Evolutionary conservation across 2,329 filamentous ascomycete species (phyloP).

Genomic region (Acrodontium crateriforme): DNA sequence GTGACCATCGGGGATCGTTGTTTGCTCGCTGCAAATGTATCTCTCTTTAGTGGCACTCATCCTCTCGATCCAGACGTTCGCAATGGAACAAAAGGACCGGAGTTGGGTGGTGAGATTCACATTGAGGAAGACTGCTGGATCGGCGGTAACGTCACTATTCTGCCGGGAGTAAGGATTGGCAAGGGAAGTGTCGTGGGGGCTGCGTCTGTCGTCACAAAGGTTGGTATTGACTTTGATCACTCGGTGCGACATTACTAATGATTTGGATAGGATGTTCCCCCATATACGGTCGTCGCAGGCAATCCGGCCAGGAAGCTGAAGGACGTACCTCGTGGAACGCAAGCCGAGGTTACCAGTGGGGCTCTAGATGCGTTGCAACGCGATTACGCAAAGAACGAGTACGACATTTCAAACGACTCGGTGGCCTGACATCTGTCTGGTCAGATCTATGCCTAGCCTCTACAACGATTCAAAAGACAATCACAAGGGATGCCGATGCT

Average conservation of each 20-base stretch:
- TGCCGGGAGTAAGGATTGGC: conserved; percentile 68
- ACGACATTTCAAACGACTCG: no score
- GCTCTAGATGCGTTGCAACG: conserved; percentile 13
- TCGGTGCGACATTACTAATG: conserved; percentile 3
- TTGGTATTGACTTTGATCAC: conserved; percentile 9
- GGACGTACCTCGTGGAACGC: conserved; percentile 16
- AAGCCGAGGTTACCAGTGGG: conserved; percentile 16
- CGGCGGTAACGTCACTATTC: conserved; percentile 54
- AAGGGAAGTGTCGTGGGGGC: conserved; percentile 62
- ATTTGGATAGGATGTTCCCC: conserved; percentile 39
- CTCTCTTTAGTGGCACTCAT: conserved; percentile 61
- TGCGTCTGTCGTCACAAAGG: conserved; percentile 70
- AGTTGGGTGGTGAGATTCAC: conserved; percentile 56
- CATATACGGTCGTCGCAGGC: conserved; percentile 49
- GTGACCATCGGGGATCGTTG: conserved; percentile 66
- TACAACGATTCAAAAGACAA: no score
- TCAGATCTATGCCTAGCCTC: no score
- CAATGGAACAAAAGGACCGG: conserved; percentile 62
- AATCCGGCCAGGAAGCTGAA: conserved; percentile 50
- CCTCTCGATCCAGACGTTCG: conserved; percentile 61
- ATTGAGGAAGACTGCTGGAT: conserved; percentile 76
- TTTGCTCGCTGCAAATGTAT: conserved; percentile 65
- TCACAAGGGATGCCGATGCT: no score
- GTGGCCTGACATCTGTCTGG: no score
- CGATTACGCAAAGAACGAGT: no score